Percentiles rank a stretch among this genome's conserved stretches.
These are phyloP conservation scores for Euphrasia arctica DNA, from an alignment of 305 asterid species.

Conservation along the genomic window DNA sequence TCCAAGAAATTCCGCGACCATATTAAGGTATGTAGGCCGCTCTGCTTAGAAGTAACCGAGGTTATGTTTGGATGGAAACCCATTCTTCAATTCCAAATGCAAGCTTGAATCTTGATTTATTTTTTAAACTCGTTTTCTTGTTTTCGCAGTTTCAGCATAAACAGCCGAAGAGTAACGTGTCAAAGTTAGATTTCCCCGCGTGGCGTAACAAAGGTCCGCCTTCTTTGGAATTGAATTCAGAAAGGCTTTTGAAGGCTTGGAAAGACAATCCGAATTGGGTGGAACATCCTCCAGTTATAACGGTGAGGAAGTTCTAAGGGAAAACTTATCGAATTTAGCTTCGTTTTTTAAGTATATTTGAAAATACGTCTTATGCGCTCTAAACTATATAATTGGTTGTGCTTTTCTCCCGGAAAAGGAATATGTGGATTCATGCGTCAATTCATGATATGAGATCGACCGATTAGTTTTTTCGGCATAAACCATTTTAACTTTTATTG, in stretches of 20 bases:
- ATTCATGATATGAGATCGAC: neutral
- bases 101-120: conserved; percentile 12
- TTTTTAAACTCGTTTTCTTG: conserved; percentile 12
- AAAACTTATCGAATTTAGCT: neutral
- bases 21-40: conserved; percentile 38
- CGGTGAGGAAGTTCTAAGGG: conserved; percentile 38
- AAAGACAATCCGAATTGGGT: conserved; percentile 69
- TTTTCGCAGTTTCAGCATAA: conserved; percentile 38
- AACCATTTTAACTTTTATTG: neutral
- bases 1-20: conserved; percentile 40
- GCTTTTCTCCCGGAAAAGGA: too few species aligned
- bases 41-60: conserved; percentile 6
- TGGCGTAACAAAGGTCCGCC: conserved; percentile 33
- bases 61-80: neutral
- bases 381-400: neutral
- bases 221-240: conserved; percentile 40
- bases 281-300: conserved; percentile 58
- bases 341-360: neutral
- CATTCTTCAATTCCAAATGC: neutral
- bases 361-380: neutral
- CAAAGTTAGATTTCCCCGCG: conserved; percentile 24
- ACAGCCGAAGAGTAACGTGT: conserved; percentile 26
- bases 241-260: conserved; percentile 75
- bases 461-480: neutral
- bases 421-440: too few species aligned